Percentiles rank a stretch among this genome's conserved stretches.
phyloP scores from a whole-genome alignment of 2,329 filamentous ascomycete genomes.

The Zasmidium citrigriseum region DNA sequence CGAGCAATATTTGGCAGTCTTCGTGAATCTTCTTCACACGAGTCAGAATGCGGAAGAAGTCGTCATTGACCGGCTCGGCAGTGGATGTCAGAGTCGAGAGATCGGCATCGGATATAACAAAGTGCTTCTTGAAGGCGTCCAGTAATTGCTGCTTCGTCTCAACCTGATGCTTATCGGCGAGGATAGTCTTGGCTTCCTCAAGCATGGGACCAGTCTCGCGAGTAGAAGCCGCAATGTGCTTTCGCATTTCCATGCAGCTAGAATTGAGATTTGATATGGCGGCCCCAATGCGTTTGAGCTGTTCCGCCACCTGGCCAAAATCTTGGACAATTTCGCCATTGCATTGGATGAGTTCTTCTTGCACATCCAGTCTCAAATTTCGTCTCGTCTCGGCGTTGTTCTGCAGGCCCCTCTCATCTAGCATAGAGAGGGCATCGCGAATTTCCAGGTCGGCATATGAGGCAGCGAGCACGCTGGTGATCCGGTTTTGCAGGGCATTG shows the following conservation, averaged over 20 bases:
- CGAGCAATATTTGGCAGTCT: conserved; percentile 86
- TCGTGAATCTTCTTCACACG: conserved; percentile 84
- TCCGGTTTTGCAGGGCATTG: conserved; percentile 76
- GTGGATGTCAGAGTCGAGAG: conserved; percentile 72
- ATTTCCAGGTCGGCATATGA: conserved; percentile 94
- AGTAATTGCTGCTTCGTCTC: conserved; percentile 80
- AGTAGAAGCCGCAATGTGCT: conserved; percentile 73
- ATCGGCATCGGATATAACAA: conserved; percentile 81
- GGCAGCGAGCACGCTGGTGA: conserved; percentile 82
- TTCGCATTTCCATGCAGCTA: conserved; percentile 78
- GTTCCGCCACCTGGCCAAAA: conserved; percentile 88
- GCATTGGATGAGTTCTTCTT: conserved; percentile 89
- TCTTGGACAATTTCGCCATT: conserved; percentile 87
- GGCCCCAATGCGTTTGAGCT: conserved; percentile 80
- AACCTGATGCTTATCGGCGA: conserved; percentile 70
- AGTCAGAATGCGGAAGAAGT: conserved; percentile 75
- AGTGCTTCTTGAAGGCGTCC: conserved; percentile 75
- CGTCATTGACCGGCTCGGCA: conserved; percentile 79
- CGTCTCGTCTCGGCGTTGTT: conserved; percentile 80
- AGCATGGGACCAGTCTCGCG: conserved; percentile 73
- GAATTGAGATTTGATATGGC: conserved; percentile 78
- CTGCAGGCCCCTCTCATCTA: conserved; percentile 70
- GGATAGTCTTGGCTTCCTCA: conserved; percentile 72
- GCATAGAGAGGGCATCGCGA: conserved; percentile 74
- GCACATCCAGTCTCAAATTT: conserved; percentile 76